phyloP scores from a whole-genome alignment of 768 basidiomycete genomes.

The Amanita molliuscula region DNA sequence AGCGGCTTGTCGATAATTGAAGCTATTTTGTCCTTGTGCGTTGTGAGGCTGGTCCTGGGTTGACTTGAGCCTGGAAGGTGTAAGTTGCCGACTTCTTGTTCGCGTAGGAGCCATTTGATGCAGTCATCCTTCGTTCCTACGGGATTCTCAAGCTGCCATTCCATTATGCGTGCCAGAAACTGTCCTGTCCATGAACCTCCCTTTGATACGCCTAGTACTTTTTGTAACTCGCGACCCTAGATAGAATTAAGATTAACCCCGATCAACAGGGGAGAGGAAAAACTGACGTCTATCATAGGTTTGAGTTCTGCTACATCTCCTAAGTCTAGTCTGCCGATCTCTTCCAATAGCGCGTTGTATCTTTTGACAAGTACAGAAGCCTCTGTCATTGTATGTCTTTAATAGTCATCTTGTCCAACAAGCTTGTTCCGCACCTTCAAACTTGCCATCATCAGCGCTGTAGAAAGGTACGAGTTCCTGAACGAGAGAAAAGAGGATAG shows the following conservation, averaged over 20 bases:
- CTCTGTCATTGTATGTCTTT: conserved; percentile 23
- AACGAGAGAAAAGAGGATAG: conserved; percentile 66
- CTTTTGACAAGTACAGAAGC: conserved; percentile 38
- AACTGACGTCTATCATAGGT: conserved; percentile 68
- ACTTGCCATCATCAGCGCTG: conserved; percentile 23
- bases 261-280: neutral
- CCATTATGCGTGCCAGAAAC: conserved; percentile 54
- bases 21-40: conserved; percentile 25
- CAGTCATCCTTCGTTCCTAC: conserved; percentile 57
- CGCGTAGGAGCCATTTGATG: conserved; percentile 53
- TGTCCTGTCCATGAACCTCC: conserved; percentile 65
- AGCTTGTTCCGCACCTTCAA: conserved; percentile 31
- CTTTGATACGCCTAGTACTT: conserved; percentile 38
- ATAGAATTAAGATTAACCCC: neutral
- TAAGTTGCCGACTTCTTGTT: conserved; percentile 39
- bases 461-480: conserved; percentile 57
- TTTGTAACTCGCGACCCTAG: conserved; percentile 64
- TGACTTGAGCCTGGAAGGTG: conserved; percentile 13
- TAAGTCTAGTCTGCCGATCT: conserved; percentile 54
- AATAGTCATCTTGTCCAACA: neutral
- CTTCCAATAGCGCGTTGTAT: conserved; percentile 58
- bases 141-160: conserved; percentile 84
- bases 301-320: conserved; percentile 52
- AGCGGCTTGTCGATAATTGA: neutral
- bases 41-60: conserved; percentile 25